These are phyloP conservation scores for Platanus orientalis DNA, from an alignment of 164 flowering plant genomes.

Conservation along the genomic window DNA sequence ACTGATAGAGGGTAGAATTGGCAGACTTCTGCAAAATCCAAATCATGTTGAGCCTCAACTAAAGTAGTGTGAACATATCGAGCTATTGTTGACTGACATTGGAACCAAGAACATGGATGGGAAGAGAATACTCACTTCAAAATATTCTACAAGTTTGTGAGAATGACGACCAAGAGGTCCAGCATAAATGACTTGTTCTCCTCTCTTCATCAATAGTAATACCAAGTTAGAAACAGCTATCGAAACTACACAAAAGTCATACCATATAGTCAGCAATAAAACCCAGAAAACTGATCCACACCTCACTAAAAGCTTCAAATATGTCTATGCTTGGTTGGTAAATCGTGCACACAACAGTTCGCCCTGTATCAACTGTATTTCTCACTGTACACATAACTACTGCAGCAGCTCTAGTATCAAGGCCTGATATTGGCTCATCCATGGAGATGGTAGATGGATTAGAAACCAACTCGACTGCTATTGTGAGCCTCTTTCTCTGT, in stretches of 20 bases:
- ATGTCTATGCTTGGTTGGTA: too few species aligned
- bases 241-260: background rate
- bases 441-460: constrained; percentile 70
- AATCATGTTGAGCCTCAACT: constrained; percentile 37
- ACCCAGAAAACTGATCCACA: too few species aligned
- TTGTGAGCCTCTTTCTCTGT: too few species aligned
- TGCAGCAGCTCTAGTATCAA: constrained; percentile 69
- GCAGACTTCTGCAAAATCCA: constrained; percentile 53
- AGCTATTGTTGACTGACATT: too few species aligned
- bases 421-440: constrained; percentile 75
- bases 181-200: constrained; percentile 71
- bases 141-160: constrained; percentile 53
- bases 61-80: constrained; percentile 18
- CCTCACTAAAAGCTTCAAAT: too few species aligned
- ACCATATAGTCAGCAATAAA: constrained; percentile 66
- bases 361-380: too few species aligned
- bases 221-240: background rate
- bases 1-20: constrained; percentile 45
- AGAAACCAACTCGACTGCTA: constrained; percentile 66
- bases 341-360: too few species aligned
- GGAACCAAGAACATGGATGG: too few species aligned
- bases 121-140: too few species aligned
- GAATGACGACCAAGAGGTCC: constrained; percentile 72
- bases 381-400: constrained; percentile 75
- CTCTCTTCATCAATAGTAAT: constrained; percentile 80